Base-by-base conservation (phyloP, 2,329 filamentous ascomycete species). In the Eutypa lata region DNA sequence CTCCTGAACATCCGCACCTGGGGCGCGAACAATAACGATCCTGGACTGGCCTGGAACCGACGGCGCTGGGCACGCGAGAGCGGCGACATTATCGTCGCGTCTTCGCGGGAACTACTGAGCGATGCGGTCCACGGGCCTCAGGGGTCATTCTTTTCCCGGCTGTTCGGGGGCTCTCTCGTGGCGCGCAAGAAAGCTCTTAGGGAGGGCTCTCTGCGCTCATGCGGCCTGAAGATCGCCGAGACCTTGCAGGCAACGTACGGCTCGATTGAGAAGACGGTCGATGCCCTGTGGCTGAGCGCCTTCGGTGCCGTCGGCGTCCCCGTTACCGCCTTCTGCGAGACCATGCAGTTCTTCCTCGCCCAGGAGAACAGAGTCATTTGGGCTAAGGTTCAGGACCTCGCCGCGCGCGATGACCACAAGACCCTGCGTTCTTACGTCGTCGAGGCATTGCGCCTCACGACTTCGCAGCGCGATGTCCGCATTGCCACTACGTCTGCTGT, bases 11-110 rank as follows among this genome's bases (percentile, higher is more conserved):
- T 79, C 22, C 75, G 76, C 33, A 67, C 70, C 51, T 79, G 72
- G 69, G 75, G 73, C 14, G 72, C 74, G 37, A 76, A 76, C 58
- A 76, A 78, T 60, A 73, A 71, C 33, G 76, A 79, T 49, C 72
- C 76, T 0, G 76, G 61, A 0, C 70, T 77, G 57, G 70, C 76
- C 1, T 78, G 74, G 70, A 75, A 71, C 47, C 74, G 76, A 2
- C 72, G 76, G 5, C 69, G 71, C 35, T 68, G 68, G 6, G 75
- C 76, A 0, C 69, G 69, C 35, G 72, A 77, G 49, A 68, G 70
- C 38, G 69, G 64, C 3, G 64, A 69, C 44, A 54, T 63, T 6
- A 55, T 78, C 1, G 70, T 68, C 2, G 62, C 73, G 10, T 69
- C 72, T 0, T 76, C 73, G 6, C 65, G 68, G 40, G 70, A 68